Base-by-base conservation (phyloP, 208 protist species). In the Naegleria lovaniensis region DNA sequence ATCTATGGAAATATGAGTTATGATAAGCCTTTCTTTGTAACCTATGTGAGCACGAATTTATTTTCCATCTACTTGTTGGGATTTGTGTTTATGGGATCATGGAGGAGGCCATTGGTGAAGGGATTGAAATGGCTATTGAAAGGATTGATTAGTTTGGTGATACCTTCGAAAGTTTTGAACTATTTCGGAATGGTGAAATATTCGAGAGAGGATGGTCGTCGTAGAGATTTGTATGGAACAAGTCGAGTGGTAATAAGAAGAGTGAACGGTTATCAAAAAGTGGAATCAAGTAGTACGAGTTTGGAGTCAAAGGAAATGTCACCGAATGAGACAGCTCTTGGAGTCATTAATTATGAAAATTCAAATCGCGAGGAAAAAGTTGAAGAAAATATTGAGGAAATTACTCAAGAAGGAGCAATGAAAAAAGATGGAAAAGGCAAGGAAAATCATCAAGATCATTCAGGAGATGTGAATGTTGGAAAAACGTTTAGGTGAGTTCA, bases 11-110 rank as follows among this genome's bases (percentile, higher is more conserved):
- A 88, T 39, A n/a, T 58, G 9, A 38, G n/a, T 25, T 88, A 40
- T 58, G 43, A 88, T 11, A 88, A 88, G 55, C 85, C 85, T 40
- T 88, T 88, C 6, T 58, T 88, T 33, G n/a, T 88, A 0, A 88
- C 85, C 0, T 88, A 58, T 33, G 22, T 58, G 51, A 39, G 9
- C 6, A 88, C 39, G 16, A 58, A 6, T 38, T 58, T 88, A 51
- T 88, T 88, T 58, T 88, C 85, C 33, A 58, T 88, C 9, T 88
- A 88, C 40, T 39, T 52, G 7, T 58, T 88, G 11, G 85, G 85
- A 58, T 58, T 88, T 88, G 6, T 88, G 38, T 58, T 88, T 88
- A 29, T 88, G 36, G 9, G 9, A 40, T 5, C 9, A 25, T 88
- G 85, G 85, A 88, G 85, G 22, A n/a, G 39, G 25, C 33, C 39